phyloP scores from a whole-genome alignment of 805 yeast genomes.

The Priceomyces castillae region DNA sequence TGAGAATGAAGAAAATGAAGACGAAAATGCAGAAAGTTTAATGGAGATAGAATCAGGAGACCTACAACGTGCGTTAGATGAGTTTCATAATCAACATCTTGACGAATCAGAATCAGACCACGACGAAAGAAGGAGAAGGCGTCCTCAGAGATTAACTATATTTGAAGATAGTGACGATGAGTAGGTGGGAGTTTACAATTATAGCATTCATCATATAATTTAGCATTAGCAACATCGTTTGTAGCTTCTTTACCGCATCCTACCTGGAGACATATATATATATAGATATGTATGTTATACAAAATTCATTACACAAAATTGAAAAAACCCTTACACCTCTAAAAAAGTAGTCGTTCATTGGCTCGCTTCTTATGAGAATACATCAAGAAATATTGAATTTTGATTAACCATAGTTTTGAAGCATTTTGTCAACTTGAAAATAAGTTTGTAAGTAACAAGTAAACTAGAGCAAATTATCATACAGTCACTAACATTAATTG shows the following conservation, averaged over 20 bases:
- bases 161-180: constrained; percentile 19
- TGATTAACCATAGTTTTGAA: not conserved
- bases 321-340: constrained; percentile 2
- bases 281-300: no score
- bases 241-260: no score
- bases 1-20: constrained; percentile 2
- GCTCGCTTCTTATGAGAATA: not conserved
- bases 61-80: constrained; percentile 24
- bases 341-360: constrained; percentile 1
- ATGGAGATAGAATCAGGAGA: constrained; percentile 11
- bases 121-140: constrained; percentile 11
- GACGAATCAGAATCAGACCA: constrained; percentile 9
- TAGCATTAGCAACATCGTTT: not conserved
- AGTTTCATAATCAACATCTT: constrained; percentile 17
- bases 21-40: constrained; percentile 7
- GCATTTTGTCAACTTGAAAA: not conserved
- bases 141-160: constrained; percentile 15
- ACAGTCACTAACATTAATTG: not conserved
- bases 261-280: no score
- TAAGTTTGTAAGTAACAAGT: not conserved
- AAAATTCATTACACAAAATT: constrained; percentile 1
- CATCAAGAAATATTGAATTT: not conserved
- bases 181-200: not conserved
- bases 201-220: not conserved
- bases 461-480: no score